A percentile compares a stretch with the other conserved stretches of the same genome.
phyloP scores from a whole-genome alignment of 805 yeast species.

The Ogataea angusta region DNA sequence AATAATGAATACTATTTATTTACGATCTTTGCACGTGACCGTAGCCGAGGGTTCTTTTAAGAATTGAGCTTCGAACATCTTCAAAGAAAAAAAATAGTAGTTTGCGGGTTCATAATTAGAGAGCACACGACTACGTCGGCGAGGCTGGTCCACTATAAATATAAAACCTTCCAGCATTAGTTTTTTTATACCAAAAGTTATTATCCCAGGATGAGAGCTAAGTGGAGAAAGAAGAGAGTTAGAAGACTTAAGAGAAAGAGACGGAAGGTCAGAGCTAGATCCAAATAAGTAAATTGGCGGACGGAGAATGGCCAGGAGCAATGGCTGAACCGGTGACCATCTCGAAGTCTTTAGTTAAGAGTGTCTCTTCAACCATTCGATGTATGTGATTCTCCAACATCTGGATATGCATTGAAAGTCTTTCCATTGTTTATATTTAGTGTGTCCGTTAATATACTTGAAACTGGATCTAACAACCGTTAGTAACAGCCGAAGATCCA shows the following conservation, averaged over 20 bases:
- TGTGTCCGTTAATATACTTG: conserved; percentile 19
- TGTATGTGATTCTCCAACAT: conserved; percentile 3
- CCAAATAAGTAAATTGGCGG: conserved; percentile 65
- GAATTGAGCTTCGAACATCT: not conserved
- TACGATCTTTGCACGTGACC: conserved; percentile 3
- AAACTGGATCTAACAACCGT: conserved; percentile 6
- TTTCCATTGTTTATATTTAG: conserved; percentile 14
- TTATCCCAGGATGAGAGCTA: conserved; percentile 69
- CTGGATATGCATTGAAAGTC: conserved; percentile 10
- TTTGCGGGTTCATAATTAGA: not conserved
- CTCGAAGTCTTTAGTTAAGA: conserved; percentile 2
- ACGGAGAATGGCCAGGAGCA: conserved; percentile 11
- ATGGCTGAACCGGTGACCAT: conserved; percentile 4
- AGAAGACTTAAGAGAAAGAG: conserved; percentile 99
- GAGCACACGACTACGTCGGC: conserved; percentile 10
- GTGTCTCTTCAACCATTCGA: conserved; percentile 3
- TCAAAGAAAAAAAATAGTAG: not conserved
- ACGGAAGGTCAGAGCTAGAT: conserved; percentile 99
- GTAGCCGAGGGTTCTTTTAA: not conserved
- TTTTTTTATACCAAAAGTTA: conserved; percentile 8
- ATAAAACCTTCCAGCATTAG: conserved; percentile 7
- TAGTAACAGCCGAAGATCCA: conserved; percentile 20
- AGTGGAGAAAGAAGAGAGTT: conserved; percentile 99
- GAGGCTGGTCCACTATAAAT: conserved; percentile 9
- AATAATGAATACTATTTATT: not conserved